These are phyloP conservation scores for Apophysomyces trapeziformis DNA, from an alignment of 371 early-diverging fungal species.

Conservation along the genomic window DNA sequence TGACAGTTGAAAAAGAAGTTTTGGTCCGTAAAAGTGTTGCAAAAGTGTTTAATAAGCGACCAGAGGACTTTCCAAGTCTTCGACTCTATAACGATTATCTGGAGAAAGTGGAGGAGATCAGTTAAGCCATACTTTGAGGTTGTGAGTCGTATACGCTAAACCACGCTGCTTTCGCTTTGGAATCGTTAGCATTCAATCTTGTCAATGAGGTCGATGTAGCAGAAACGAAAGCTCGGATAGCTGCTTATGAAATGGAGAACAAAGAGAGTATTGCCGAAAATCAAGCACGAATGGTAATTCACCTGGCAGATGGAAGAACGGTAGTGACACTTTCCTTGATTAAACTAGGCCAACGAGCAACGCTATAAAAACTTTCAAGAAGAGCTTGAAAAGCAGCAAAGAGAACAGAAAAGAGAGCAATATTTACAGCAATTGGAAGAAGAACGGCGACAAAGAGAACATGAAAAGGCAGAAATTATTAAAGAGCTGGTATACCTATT, in stretches of 20 bases:
- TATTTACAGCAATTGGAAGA: constrained; percentile 57
- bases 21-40: constrained; percentile 82
- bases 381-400: constrained; percentile 51
- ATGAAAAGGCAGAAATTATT: constrained; percentile 55
- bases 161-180: not conserved
- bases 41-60: constrained; percentile 88
- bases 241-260: constrained; percentile 80
- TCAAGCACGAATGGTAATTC: constrained; percentile 52
- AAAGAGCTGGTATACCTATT: constrained; percentile 45
- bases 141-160: not conserved
- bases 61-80: constrained; percentile 85
- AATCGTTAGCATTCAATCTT: constrained; percentile 74
- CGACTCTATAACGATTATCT: constrained; percentile 88
- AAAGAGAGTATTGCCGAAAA: constrained; percentile 79
- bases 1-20: constrained; percentile 95
- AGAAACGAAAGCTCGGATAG: constrained; percentile 81
- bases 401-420: constrained; percentile 59
- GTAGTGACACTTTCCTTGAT: not conserved
- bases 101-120: constrained; percentile 90
- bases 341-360: constrained; percentile 49
- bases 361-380: constrained; percentile 43
- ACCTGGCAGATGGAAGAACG: not conserved
- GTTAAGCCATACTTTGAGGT: constrained; percentile 44
- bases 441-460: constrained; percentile 49
- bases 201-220: constrained; percentile 87